Percentiles rank a stretch among this genome's conserved stretches.
phyloP scores from a whole-genome alignment of 805 yeast species.

The Cyberlindnera veronae region DNA sequence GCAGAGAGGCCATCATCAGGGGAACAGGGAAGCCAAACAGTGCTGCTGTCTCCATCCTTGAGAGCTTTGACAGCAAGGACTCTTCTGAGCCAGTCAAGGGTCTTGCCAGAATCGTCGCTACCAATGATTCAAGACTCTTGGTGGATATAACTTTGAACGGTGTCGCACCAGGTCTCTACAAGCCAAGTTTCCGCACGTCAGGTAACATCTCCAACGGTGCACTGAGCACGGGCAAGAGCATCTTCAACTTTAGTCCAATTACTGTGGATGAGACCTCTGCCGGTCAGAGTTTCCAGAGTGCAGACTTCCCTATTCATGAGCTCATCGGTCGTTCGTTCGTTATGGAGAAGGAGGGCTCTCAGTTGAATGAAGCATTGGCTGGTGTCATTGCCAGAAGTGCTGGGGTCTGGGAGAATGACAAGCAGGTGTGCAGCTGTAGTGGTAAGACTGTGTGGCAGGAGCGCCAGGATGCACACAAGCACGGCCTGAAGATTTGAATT shows the following conservation, averaged over 20 bases:
- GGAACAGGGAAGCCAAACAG: constrained; percentile 86
- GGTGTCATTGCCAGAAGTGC: constrained; percentile 97
- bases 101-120: constrained; percentile 77
- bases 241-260: constrained; percentile 33
- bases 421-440: constrained; percentile 88
- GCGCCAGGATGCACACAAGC: constrained; percentile 65
- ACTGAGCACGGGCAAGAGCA: constrained; percentile 53
- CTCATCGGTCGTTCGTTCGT: constrained; percentile 64
- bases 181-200: constrained; percentile 60
- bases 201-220: constrained; percentile 82
- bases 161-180: constrained; percentile 57
- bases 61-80: constrained; percentile 51
- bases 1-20: constrained; percentile 86
- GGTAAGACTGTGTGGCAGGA: constrained; percentile 98
- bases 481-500: constrained; percentile 46
- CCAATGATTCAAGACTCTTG: constrained; percentile 47
- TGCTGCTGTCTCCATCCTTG: constrained; percentile 90
- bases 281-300: constrained; percentile 45
- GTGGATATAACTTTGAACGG: constrained; percentile 82
- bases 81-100: constrained; percentile 66
- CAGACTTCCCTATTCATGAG: constrained; percentile 46
- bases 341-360: constrained; percentile 26
- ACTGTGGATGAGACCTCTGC: constrained; percentile 35
- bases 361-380: constrained; percentile 42
- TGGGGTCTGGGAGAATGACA: constrained; percentile 95